Percentiles rank a stretch among this genome's conserved stretches.
phyloP scores from a whole-genome alignment of 2,329 filamentous ascomycete genomes.

The Nemania sp. region DNA sequence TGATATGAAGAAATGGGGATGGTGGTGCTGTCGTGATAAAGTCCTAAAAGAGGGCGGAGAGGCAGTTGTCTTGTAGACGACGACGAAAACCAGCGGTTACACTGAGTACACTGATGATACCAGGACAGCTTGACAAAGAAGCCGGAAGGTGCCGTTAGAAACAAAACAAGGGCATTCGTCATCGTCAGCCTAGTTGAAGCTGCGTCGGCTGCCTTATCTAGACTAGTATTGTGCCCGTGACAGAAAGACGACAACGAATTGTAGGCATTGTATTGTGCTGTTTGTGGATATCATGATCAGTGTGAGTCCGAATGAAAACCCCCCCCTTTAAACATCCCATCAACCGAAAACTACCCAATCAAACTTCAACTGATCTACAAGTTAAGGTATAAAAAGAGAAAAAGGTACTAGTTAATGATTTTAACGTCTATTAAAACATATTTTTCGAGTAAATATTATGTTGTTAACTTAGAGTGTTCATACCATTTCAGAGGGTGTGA shows the following conservation, averaged over 20 bases:
- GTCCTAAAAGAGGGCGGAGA: constrained; percentile 8
- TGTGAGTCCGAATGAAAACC: no score
- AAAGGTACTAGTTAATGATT: no score
- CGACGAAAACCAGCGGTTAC: not conserved
- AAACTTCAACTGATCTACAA: no score
- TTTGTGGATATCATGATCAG: constrained; percentile 17
- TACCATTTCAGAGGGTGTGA: no score
- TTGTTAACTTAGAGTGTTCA: no score
- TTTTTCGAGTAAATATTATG: no score
- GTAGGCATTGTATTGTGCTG: constrained; percentile 16
- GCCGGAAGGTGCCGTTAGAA: not conserved
- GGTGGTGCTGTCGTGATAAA: constrained; percentile 12
- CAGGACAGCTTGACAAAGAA: constrained; percentile 11
- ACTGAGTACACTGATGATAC: constrained; percentile 1
- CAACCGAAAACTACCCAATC: no score
- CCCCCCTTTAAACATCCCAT: no score
- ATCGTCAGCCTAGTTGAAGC: constrained; percentile 8
- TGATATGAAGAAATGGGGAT: not conserved
- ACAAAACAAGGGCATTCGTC: not conserved
- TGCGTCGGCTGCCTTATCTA: constrained; percentile 22
- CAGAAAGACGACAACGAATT: not conserved
- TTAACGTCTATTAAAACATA: no score
- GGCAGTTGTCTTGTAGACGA: constrained; percentile 20
- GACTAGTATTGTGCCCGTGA: constrained; percentile 11
- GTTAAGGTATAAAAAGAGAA: no score